Evolutionary conservation across 1,284 basidiomycete species (phyloP), one percentile per base, ranked within the genome.

Genomic region (Chalciporus sp.): DNA sequence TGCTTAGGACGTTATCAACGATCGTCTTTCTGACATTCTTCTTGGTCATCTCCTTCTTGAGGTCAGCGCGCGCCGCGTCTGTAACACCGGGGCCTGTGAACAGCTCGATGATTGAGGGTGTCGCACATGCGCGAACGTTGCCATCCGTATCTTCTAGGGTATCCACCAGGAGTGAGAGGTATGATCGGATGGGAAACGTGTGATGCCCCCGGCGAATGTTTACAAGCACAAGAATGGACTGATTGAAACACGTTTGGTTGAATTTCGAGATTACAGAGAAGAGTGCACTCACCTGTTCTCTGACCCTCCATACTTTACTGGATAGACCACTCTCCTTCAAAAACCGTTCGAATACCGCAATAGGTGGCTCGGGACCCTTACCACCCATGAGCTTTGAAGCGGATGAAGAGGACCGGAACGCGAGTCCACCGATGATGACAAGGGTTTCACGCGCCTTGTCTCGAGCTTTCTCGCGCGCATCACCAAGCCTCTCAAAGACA

Each of bases 141-240:
- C 88, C 84, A 67, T 99, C 96, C 1, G 88, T 85, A 71, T 99
- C 95, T 73, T 97, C 92, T 20, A 99, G 79, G 41, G 88, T 76
- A 51, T 88, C 90, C 16, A 98, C 92, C 42, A 99, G 83, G 20
- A 81, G 73, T 0, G 90, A 74, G 28, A 97, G 81, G 71, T 92
- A 96, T 2, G 92, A 84, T 48, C 90, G 84, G 44, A 99, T 81
- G 12, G 94, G 93, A 59, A 97, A 90, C 49, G 83, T 79, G 51
- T 84, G 79, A 59, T 89, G 79, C 46, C 74, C 68, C 41, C 84
- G 80, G 50, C 88, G 84, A 61, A 92, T 80, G 58, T 86, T 80
- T 27, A 88, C 85, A 12, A 91, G 76, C 12, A 81, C 79, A 42
- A 88, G 68, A 41, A 91, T 80, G 29, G 82, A 80, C 88, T 90